Percentiles rank a stretch among this genome's conserved stretches.
Evolutionary conservation across 805 yeast species (phyloP).

Genomic region (Zygotorulaspora danielsina): DNA sequence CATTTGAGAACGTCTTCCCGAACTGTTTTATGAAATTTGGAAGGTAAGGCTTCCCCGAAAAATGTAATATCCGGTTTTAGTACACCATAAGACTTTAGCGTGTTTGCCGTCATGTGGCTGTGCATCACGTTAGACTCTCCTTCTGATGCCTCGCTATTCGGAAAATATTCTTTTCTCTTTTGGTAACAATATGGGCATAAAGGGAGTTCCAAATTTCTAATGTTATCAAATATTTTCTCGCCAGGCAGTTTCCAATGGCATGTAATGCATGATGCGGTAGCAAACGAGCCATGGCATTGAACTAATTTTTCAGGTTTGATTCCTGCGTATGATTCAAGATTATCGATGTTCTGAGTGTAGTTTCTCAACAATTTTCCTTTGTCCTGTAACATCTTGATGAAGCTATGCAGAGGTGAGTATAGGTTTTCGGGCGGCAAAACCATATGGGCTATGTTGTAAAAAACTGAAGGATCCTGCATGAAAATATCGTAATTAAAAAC

Average conservation of each 20-base stretch:
- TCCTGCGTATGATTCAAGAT: conserved; percentile 79
- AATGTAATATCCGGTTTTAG: conserved; percentile 91
- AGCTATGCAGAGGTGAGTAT: conserved; percentile 76
- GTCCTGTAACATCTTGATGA: conserved; percentile 68
- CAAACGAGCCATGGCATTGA: conserved; percentile 93
- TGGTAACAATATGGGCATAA: conserved; percentile 63
- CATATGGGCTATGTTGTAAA: conserved; percentile 82
- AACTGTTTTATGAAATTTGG: conserved; percentile 56
- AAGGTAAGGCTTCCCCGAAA: conserved; percentile 81
- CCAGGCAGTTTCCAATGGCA: conserved; percentile 70
- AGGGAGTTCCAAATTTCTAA: conserved; percentile 58
- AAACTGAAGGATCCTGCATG: conserved; percentile 69
- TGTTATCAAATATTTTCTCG: conserved; percentile 53
- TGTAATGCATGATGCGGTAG: conserved; percentile 76
- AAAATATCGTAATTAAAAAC: conserved; percentile 76
- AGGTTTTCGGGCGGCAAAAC: conserved; percentile 67
- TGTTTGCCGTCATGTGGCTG: conserved; percentile 7
- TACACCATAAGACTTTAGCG: conserved; percentile 62
- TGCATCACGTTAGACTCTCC: conserved; percentile 11
- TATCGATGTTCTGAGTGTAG: conserved; percentile 89
- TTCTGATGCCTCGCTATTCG: conserved; percentile 14
- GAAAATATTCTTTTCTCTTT: conserved; percentile 39
- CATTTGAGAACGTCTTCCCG: conserved; percentile 60
- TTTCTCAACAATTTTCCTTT: conserved; percentile 74
- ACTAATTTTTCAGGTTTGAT: conserved; percentile 60